These are phyloP conservation scores for Trichoderma sp. DNA, from an alignment of 2,329 filamentous ascomycete genomes.

Conservation along the genomic window DNA sequence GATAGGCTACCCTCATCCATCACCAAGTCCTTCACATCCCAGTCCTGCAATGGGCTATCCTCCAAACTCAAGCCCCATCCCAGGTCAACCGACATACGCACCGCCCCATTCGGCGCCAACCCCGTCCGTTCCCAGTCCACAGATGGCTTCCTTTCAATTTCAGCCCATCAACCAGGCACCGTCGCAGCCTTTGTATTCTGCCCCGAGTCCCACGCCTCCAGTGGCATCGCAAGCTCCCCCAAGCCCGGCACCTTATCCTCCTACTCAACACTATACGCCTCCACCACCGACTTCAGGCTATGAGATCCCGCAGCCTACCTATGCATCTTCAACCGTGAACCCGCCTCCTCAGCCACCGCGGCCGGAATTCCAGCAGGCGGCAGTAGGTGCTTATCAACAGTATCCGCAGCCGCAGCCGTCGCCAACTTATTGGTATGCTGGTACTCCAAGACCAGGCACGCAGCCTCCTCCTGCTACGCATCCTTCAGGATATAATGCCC, in stretches of 20 bases:
- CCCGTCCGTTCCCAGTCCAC: neutral
- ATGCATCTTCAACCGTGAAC: conserved; percentile 7
- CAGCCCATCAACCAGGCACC: neutral
- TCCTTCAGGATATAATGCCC: conserved; percentile 12
- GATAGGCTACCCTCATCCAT: neutral
- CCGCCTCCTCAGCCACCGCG: conserved; percentile 22
- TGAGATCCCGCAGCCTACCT: conserved; percentile 20
- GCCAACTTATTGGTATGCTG: conserved; percentile 8
- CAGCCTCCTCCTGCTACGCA: conserved; percentile 18
- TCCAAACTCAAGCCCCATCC: neutral
- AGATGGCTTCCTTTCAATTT: neutral
- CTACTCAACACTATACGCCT: conserved; percentile 9
- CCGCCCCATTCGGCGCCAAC: neutral
- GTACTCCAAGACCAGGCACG: neutral
- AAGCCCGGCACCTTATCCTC: neutral
- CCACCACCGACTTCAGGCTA: conserved; percentile 11
- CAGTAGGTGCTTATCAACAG: neutral
- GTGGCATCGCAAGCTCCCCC: neutral
- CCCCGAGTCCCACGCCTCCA: neutral
- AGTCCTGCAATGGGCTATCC: neutral
- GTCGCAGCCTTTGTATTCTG: neutral
- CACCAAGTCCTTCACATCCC: neutral
- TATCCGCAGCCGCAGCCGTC: conserved; percentile 18
- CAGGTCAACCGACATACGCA: conserved; percentile 14
- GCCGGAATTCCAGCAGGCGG: conserved; percentile 20